Conservation (phyloP, 2,329 filamentous ascomycete genomes). For the Coniochaeta hoffmannii region DNA sequence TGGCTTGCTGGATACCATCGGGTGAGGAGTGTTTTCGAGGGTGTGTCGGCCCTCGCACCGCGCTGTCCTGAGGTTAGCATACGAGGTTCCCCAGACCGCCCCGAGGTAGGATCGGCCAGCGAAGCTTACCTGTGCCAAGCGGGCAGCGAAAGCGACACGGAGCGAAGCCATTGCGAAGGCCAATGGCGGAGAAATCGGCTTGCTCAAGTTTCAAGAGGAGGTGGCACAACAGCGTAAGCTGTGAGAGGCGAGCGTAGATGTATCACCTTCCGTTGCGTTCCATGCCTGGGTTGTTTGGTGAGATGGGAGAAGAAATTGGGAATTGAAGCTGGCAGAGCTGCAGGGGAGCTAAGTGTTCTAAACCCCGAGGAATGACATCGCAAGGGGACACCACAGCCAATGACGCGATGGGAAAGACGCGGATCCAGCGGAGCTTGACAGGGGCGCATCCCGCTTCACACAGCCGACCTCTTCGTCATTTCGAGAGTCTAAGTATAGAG, state of each 20-base stretch:
- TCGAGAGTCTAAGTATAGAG: too few species aligned
- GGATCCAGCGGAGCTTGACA: background rate
- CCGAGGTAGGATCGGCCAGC: background rate
- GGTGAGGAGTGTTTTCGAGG: background rate
- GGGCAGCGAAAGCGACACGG: background rate
- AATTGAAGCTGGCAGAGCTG: background rate
- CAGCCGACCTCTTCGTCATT: too few species aligned
- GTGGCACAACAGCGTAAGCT: background rate
- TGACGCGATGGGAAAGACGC: background rate
- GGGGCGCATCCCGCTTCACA: background rate
- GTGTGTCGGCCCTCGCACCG: background rate
- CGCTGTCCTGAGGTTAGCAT: background rate
- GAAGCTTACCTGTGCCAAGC: conserved; percentile 1
- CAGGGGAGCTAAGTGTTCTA: background rate
- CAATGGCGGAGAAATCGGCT: background rate
- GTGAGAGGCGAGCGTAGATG: background rate
- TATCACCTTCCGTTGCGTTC: conserved; percentile 1
- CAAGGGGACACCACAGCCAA: background rate
- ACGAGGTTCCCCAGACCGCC: background rate
- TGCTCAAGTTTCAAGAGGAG: background rate
- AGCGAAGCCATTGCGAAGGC: conserved; percentile 1
- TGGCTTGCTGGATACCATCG: background rate
- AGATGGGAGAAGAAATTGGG: background rate
- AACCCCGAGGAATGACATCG: background rate
- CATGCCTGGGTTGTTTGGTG: background rate